phyloP scores from a whole-genome alignment of 352 stramenopile species.

The Phytophthora vignae region DNA sequence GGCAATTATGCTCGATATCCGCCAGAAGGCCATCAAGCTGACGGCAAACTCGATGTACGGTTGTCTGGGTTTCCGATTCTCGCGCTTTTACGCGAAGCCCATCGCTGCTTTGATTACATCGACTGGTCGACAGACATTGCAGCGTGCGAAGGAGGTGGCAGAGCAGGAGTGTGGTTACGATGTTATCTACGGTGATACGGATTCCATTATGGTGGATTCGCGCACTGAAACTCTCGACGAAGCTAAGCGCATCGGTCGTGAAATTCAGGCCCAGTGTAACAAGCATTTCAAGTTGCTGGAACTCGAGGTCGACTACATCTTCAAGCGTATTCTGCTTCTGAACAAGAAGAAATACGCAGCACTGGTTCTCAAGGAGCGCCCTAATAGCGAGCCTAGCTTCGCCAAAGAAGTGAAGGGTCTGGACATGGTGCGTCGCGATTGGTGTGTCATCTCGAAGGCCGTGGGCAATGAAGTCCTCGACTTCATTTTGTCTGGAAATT shows the following conservation, averaged over 20 bases:
- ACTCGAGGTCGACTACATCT: constrained; percentile 99
- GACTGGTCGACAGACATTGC: constrained; percentile 98
- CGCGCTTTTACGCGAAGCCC: constrained; percentile 98
- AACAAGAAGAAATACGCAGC: constrained; percentile 99
- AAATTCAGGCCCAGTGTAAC: constrained; percentile 99
- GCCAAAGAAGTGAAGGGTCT: constrained; percentile 99
- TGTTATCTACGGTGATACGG: constrained; percentile 99
- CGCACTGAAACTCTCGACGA: constrained; percentile 93
- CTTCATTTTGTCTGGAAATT: constrained; percentile 96
- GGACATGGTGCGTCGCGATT: constrained; percentile 98
- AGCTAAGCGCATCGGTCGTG: constrained; percentile 93
- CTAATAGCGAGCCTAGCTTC: constrained; percentile 68
- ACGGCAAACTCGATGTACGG: constrained; percentile 99
- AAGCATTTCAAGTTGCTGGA: constrained; percentile 99
- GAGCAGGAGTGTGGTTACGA: constrained; percentile 98
- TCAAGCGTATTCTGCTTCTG: constrained; percentile 98
- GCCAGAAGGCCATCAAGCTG: constrained; percentile 99
- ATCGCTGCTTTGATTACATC: constrained; percentile 99
- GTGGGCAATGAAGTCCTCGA: constrained; percentile 97
- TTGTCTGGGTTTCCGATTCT: constrained; percentile 99
- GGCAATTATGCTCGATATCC: constrained; percentile 96
- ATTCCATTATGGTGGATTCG: constrained; percentile 99
- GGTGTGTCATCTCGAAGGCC: constrained; percentile 98
- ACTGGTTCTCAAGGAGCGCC: constrained; percentile 92
- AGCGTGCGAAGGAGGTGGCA: constrained; percentile 97